These are phyloP conservation scores for Tulasnella sp. DNA, from an alignment of 768 basidiomycete species.

Conservation along the genomic window DNA sequence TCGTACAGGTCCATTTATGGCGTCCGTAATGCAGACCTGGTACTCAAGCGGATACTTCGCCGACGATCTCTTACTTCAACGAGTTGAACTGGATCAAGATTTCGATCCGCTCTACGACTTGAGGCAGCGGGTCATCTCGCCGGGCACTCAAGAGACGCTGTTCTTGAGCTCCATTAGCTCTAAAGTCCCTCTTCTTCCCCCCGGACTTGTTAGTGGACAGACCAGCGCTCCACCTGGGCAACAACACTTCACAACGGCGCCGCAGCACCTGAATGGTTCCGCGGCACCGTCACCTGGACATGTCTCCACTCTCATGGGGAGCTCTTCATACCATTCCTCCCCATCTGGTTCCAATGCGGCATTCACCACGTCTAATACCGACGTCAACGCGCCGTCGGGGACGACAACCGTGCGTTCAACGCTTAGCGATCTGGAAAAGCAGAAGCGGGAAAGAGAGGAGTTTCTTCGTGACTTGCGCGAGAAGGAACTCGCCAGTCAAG, in stretches of 20 bases:
- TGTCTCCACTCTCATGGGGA: not conserved
- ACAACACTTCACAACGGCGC: not conserved
- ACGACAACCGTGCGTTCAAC: not conserved
- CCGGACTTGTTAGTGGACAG: not conserved
- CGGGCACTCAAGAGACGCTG: constrained; percentile 25
- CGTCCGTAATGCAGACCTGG: constrained; percentile 91
- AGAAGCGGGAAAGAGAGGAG: constrained; percentile 46
- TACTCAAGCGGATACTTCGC: constrained; percentile 82
- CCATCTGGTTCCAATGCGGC: not conserved
- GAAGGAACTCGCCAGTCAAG: constrained; percentile 3
- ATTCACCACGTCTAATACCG: not conserved
- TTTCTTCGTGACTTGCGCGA: constrained; percentile 44
- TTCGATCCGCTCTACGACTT: constrained; percentile 29
- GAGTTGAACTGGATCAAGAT: constrained; percentile 22
- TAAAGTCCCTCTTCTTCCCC: not conserved
- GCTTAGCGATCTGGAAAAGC: constrained; percentile 31
- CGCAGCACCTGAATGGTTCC: not conserved
- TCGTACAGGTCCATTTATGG: constrained; percentile 72
- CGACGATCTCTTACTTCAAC: constrained; percentile 67
- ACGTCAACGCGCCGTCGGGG: not conserved
- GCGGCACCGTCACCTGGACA: not conserved
- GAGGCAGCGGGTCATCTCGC: constrained; percentile 22
- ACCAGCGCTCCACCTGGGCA: not conserved
- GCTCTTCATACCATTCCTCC: not conserved
- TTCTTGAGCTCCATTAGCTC: constrained; percentile 23